Percentiles rank a stretch among this genome's conserved stretches.
These are phyloP conservation scores for Amanita thiersii DNA, from an alignment of 768 basidiomycete genomes.

Conservation along the genomic window DNA sequence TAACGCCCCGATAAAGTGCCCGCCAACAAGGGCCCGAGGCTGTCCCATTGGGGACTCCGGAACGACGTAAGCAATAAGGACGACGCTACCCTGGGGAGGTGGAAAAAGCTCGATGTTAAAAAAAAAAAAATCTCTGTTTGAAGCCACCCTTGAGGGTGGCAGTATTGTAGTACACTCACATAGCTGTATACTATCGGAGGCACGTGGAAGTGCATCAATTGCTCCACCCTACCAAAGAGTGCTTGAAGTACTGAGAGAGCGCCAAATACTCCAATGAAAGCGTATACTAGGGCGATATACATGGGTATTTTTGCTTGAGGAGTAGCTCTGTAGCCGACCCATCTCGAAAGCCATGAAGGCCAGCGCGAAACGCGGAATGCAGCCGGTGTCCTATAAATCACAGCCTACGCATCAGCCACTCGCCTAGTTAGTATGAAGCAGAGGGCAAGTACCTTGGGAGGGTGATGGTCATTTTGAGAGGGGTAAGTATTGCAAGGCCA, in stretches of 20 bases:
- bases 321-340: conserved; percentile 34
- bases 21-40: conserved; percentile 40
- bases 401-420: no score
- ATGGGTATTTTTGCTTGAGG: conserved; percentile 23
- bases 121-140: no score
- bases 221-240: conserved; percentile 35
- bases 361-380: conserved; percentile 3
- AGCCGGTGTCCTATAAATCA: neutral
- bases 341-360: conserved; percentile 29
- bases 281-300: conserved; percentile 40
- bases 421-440: no score
- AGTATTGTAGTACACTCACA: conserved; percentile 21
- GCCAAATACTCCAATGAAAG: conserved; percentile 43
- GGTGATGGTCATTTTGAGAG: no score
- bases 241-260: conserved; percentile 43
- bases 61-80: conserved; percentile 40
- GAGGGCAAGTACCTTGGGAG: no score
- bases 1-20: conserved; percentile 43
- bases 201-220: conserved; percentile 35
- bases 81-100: conserved; percentile 41
- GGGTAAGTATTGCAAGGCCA: no score
- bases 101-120: no score
- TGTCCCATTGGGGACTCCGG: conserved; percentile 46
- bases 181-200: conserved; percentile 41
- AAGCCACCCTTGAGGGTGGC: no score